These are phyloP conservation scores for Celoporthe dispersa DNA, from an alignment of 2,329 filamentous ascomycete genomes.

Conservation along the genomic window DNA sequence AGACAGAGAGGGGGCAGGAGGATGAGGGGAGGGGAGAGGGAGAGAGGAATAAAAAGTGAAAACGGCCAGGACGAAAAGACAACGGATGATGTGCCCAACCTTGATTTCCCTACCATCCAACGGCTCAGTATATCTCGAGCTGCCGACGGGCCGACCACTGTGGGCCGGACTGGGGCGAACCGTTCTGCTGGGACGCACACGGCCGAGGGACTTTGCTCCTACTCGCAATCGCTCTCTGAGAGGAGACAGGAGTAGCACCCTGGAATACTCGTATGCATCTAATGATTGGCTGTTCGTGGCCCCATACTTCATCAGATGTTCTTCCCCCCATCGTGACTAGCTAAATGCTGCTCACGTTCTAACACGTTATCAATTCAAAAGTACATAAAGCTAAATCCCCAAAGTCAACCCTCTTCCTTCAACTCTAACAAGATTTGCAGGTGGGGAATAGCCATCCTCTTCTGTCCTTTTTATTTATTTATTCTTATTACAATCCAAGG, in stretches of 20 bases:
- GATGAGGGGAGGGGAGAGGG: too few species aligned
- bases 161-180: conserved; percentile 2
- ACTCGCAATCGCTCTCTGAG: neutral
- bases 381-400: neutral
- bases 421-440: neutral
- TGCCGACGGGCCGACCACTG: conserved; percentile 1
- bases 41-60: neutral
- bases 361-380: neutral
- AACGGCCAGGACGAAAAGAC: neutral
- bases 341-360: neutral
- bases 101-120: neutral
- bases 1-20: too few species aligned
- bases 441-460: neutral
- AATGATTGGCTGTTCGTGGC: neutral
- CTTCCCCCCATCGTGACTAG: neutral
- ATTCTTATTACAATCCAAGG: neutral
- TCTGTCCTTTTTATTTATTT: too few species aligned
- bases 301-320: neutral
- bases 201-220: neutral
- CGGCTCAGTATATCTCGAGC: neutral
- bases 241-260: too few species aligned
- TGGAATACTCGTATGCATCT: neutral
- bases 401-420: neutral
- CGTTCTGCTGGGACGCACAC: neutral
- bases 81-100: neutral